A percentile compares a stretch with the other conserved stretches of the same genome.
phyloP scores from a whole-genome alignment of 306 rosid genomes.

The Trifolium dubium region DNA sequence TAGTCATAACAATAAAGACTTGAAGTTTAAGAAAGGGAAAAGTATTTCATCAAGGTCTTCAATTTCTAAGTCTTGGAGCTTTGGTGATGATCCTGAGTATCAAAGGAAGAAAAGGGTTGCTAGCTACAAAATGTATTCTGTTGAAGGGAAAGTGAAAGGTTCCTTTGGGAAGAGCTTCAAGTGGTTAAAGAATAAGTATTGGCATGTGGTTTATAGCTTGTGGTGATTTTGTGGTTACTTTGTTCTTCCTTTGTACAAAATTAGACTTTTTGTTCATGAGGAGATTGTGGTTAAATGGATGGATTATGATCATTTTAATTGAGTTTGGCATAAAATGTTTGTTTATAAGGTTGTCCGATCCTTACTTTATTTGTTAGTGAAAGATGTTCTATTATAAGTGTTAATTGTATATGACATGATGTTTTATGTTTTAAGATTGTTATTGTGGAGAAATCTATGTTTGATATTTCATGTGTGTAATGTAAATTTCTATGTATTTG shows the following conservation, averaged over 20 bases:
- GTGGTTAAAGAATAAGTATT: slow-evolving; percentile 80
- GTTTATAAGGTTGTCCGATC: neutral
- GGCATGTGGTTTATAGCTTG: slow-evolving; percentile 63
- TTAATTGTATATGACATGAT: too few species aligned
- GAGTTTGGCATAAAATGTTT: too few species aligned
- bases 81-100: slow-evolving; percentile 65
- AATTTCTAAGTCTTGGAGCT: slow-evolving; percentile 54
- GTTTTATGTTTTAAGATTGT: too few species aligned
- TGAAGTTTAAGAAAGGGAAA: slow-evolving; percentile 65
- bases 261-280: too few species aligned
- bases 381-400: neutral
- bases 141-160: slow-evolving; percentile 80
- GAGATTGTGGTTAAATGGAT: too few species aligned
- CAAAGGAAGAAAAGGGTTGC: slow-evolving; percentile 89
- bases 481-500: too few species aligned
- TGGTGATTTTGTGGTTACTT: slow-evolving; percentile 46
- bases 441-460: too few species aligned
- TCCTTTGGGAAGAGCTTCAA: slow-evolving; percentile 71
- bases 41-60: slow-evolving; percentile 40
- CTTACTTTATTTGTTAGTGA: neutral
- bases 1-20: slow-evolving; percentile 48
- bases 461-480: too few species aligned
- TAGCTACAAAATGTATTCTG: slow-evolving; percentile 74
- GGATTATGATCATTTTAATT: too few species aligned
- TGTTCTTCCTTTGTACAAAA: neutral